Percentiles rank a stretch among this genome's conserved stretches.
These are phyloP conservation scores for Chrysoporthe puriensis DNA, from an alignment of 2,329 filamentous ascomycete species.

Conservation along the genomic window DNA sequence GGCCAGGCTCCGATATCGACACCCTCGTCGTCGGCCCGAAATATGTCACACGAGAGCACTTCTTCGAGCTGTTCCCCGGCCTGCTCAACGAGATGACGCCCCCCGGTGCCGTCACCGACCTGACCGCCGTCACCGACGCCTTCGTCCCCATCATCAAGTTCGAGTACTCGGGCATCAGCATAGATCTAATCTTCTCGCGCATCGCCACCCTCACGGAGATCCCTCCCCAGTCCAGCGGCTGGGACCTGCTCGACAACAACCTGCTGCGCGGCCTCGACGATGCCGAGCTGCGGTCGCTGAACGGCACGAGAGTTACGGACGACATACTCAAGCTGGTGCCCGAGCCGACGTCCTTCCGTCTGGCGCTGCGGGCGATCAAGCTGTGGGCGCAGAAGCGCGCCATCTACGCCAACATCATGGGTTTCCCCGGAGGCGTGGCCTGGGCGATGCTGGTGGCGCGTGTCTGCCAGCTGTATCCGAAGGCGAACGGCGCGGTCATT, in stretches of 20 bases:
- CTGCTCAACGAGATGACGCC: constrained; percentile 77
- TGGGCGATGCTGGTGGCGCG: constrained; percentile 98
- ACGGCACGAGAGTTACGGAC: constrained; percentile 92
- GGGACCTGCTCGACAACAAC: constrained; percentile 76
- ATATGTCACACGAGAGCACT: constrained; percentile 86
- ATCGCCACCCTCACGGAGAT: constrained; percentile 72
- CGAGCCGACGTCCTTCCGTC: constrained; percentile 84
- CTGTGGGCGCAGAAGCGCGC: constrained; percentile 92
- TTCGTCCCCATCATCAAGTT: constrained; percentile 98
- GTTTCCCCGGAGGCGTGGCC: constrained; percentile 93
- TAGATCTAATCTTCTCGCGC: constrained; percentile 89
- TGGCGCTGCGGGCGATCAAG: constrained; percentile 90
- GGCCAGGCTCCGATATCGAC: constrained; percentile 96
- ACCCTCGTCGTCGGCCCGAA: constrained; percentile 90
- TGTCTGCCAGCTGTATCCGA: constrained; percentile 94
- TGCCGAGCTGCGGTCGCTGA: constrained; percentile 83
- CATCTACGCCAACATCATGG: constrained; percentile 95
- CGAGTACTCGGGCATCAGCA: constrained; percentile 86
- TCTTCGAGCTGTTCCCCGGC: constrained; percentile 86
- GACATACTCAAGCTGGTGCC: constrained; percentile 90
- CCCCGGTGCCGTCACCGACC: constrained; percentile 78
- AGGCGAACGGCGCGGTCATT: constrained; percentile 84
- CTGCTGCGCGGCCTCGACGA: constrained; percentile 86
- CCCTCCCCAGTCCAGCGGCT: constrained; percentile 51
- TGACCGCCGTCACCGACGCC: constrained; percentile 84